These are phyloP conservation scores for Huiozyma naganishii DNA, from an alignment of 805 yeast genomes.

Conservation along the genomic window DNA sequence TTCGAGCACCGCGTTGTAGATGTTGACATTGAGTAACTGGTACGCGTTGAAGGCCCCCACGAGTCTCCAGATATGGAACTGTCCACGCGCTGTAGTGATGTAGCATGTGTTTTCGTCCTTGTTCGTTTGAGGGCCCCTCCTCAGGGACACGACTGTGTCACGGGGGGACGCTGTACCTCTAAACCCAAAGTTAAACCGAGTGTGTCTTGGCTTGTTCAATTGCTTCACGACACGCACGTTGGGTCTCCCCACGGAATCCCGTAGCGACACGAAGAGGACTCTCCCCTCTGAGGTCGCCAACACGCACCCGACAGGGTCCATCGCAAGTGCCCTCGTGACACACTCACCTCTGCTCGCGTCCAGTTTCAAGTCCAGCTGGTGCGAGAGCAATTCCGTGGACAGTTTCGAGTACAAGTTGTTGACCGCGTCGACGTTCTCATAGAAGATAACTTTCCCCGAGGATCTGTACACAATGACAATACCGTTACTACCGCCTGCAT, in stretches of 20 bases:
- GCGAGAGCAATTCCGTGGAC: constrained; percentile 18
- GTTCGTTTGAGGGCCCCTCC: constrained; percentile 40
- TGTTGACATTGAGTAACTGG: constrained; percentile 28
- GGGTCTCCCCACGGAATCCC: constrained; percentile 62
- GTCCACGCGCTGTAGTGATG: constrained; percentile 35
- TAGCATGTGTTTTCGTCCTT: constrained; percentile 39
- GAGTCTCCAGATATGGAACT: constrained; percentile 39
- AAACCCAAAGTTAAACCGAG: constrained; percentile 27
- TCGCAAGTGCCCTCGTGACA: constrained; percentile 44
- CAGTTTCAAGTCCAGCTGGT: constrained; percentile 14
- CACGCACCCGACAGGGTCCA: constrained; percentile 67
- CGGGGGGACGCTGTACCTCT: constrained; percentile 1
- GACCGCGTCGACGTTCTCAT: constrained; percentile 53
- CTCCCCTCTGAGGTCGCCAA: constrained; percentile 63
- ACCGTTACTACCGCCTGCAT: constrained; percentile 41
- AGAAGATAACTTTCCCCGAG: constrained; percentile 52
- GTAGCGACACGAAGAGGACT: constrained; percentile 47
- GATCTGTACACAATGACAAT: constrained; percentile 51
- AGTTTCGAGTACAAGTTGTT: constrained; percentile 21
- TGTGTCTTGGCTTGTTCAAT: constrained; percentile 23
- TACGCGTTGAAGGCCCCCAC: constrained; percentile 35
- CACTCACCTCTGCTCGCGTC: constrained; percentile 33
- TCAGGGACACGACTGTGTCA: constrained; percentile 40
- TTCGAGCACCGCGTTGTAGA: constrained; percentile 29
- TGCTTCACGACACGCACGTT: constrained; percentile 19